Evolutionary conservation across 108 stramenopile genomes (phyloP).

Genomic region (Cyclotella baltica): DNA sequence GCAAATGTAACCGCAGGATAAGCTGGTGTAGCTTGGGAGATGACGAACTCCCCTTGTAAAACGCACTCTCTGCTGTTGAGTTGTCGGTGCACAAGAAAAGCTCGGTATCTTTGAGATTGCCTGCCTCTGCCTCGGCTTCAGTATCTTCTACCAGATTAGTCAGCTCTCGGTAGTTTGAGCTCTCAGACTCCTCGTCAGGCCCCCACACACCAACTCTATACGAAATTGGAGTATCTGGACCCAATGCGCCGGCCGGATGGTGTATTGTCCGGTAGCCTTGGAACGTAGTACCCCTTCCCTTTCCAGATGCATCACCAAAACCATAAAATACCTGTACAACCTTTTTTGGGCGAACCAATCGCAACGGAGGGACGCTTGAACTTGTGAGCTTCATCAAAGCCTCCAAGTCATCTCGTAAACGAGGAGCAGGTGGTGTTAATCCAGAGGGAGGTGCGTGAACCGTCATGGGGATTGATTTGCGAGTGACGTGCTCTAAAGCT

Average conservation of each 20-base stretch:
- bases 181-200: background rate
- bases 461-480: background rate
- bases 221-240: background rate
- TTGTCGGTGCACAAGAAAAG: constrained; percentile 64
- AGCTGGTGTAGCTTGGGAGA: constrained; percentile 21
- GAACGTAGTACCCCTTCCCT: constrained; percentile 20
- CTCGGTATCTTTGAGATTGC: constrained; percentile 30
- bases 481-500: background rate
- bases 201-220: constrained; percentile 11
- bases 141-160: constrained; percentile 26
- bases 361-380: background rate
- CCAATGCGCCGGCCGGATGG: background rate
- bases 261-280: background rate
- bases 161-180: constrained; percentile 9
- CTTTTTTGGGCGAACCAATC: constrained; percentile 1
- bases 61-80: constrained; percentile 43
- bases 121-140: constrained; percentile 12
- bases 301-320: constrained; percentile 24
- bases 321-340: background rate
- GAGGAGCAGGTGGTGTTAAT: constrained; percentile 3
- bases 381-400: background rate
- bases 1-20: background rate
- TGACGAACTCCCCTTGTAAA: constrained; percentile 31
- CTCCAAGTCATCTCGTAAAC: constrained; percentile 6
- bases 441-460: background rate